Base-by-base conservation (phyloP, 164 flowering plant genomes). In the Pachysandra terminalis region DNA sequence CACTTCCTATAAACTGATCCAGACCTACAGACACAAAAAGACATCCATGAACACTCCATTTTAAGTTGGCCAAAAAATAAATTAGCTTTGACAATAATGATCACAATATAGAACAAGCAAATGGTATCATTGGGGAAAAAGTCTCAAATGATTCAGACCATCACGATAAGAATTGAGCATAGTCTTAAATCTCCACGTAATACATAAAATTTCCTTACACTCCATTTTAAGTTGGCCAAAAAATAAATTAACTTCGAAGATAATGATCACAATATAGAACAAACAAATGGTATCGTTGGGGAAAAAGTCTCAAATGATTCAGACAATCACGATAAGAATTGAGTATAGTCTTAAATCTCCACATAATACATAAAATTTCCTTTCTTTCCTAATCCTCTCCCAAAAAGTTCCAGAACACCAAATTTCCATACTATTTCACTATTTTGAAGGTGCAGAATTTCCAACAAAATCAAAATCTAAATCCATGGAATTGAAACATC, bases 1-100 rank as follows among this genome's bases (percentile, higher is more conserved):
- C 84, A 35, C 68, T 75, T 67, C 99, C 99, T 76, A 95, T 78
- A 71, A 95, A 95, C 79, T 95, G 98, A 51, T 90, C 89, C 60
- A 95, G 77, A 68, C 96, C 98, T 94, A 67, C 59, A 76, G 55
- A 74, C 8, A 17, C 68, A 67, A 63, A 68, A 56, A 24, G 22
- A 48, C 27, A 3, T 56, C 25, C 25, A 63, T 63, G 37, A 41
- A 56, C 32, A 63, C 41, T 26, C 48, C n/a, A 17, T 25, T 12
- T 26, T 25, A 23, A n/a, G 22, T 17, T 25, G 41, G 51, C 41
- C 48, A 61, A 51, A 59, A 26, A 37, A 45, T 41, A 37, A 56
- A 45, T 45, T 10, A 12, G 9, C 19, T 35, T 24, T 55, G 41
- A 28, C 19, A 22, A 32, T 8, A 69, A 61, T 1, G n/a, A 69